Evolutionary conservation across 2,329 filamentous ascomycete genomes (phyloP).

Genomic region (Endoconidiophora laricicola): DNA sequence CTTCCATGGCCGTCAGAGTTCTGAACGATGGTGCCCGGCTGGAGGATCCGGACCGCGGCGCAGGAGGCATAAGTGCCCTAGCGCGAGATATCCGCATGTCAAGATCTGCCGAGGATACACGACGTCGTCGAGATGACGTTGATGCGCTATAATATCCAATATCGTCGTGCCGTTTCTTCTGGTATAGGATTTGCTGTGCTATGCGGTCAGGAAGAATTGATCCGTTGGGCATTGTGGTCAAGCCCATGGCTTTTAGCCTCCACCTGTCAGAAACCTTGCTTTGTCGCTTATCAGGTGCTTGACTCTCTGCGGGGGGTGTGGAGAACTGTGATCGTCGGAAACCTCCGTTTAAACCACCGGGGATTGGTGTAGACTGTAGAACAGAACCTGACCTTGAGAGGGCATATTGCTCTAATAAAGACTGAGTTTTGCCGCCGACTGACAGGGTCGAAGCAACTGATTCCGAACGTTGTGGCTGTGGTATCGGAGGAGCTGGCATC

Average conservation of each 20-base stretch:
- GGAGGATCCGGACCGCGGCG: constrained; percentile 1
- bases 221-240: constrained; percentile 37
- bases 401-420: constrained; percentile 10
- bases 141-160: constrained; percentile 23
- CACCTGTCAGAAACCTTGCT: constrained; percentile 29
- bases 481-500: constrained; percentile 6
- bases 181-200: constrained; percentile 27
- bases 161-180: constrained; percentile 24
- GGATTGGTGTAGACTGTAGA: constrained; percentile 9
- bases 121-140: constrained; percentile 10
- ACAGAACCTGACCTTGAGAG: constrained; percentile 8
- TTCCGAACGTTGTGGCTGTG: constrained; percentile 3
- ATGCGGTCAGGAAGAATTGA: constrained; percentile 35
- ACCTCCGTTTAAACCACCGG: constrained; percentile 16
- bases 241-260: constrained; percentile 32
- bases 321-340: constrained; percentile 12
- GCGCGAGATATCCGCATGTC: constrained; percentile 11
- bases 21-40: neutral
- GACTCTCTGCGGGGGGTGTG: neutral
- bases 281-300: constrained; percentile 15
- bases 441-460: constrained; percentile 11
- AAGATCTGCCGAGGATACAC: constrained; percentile 17
- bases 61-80: constrained; percentile 1
- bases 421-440: constrained; percentile 11
- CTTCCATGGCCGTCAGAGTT: constrained; percentile 13